A percentile compares a stretch with the other conserved stretches of the same genome.
phyloP scores from a whole-genome alignment of 306 rosid genomes.

The Vigna mungo region DNA sequence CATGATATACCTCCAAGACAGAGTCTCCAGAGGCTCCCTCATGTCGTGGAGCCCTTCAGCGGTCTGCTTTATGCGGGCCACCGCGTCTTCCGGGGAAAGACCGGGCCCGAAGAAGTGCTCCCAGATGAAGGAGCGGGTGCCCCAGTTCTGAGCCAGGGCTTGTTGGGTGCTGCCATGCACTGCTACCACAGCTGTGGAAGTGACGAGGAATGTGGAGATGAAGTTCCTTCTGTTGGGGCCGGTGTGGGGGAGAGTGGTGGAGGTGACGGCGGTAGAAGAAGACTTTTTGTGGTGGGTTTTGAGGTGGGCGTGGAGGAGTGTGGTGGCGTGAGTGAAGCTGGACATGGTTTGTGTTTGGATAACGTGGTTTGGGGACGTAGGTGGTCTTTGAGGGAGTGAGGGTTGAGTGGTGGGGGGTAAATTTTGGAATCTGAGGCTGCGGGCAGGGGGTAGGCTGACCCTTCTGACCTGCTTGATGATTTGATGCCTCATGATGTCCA shows the following conservation, averaged over 20 bases:
- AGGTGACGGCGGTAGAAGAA: slow-evolving; percentile 20
- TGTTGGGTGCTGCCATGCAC: slow-evolving; percentile 32
- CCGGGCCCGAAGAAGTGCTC: slow-evolving; percentile 79
- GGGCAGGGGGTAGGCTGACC: slow-evolving; percentile 53
- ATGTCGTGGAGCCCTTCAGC: slow-evolving; percentile 87
- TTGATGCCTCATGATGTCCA: slow-evolving; percentile 55
- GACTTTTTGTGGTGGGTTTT: slow-evolving; percentile 46
- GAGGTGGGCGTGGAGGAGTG: slow-evolving; percentile 62
- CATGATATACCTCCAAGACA: slow-evolving; percentile 92
- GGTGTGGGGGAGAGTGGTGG: slow-evolving; percentile 34
- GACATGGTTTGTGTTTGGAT: slow-evolving; percentile 60
- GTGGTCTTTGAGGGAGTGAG: background rate
- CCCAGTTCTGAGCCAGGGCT: slow-evolving; percentile 82
- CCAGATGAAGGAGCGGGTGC: slow-evolving; percentile 69
- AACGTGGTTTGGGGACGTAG: background rate
- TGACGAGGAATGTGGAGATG: slow-evolving; percentile 55
- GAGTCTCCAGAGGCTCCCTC: slow-evolving; percentile 80
- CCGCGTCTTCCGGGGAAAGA: slow-evolving; percentile 83
- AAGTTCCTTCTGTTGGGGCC: slow-evolving; percentile 57
- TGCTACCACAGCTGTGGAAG: slow-evolving; percentile 48
- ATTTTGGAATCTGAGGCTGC: slow-evolving; percentile 18
- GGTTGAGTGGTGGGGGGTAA: slow-evolving; percentile 15
- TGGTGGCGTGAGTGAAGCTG: slow-evolving; percentile 64
- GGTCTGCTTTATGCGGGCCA: slow-evolving; percentile 80
- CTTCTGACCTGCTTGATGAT: background rate